Percentiles rank a stretch among this genome's conserved stretches.
These are phyloP conservation scores for Haplosporangium gracile DNA, from an alignment of 192 early-diverging fungal species.

Conservation along the genomic window DNA sequence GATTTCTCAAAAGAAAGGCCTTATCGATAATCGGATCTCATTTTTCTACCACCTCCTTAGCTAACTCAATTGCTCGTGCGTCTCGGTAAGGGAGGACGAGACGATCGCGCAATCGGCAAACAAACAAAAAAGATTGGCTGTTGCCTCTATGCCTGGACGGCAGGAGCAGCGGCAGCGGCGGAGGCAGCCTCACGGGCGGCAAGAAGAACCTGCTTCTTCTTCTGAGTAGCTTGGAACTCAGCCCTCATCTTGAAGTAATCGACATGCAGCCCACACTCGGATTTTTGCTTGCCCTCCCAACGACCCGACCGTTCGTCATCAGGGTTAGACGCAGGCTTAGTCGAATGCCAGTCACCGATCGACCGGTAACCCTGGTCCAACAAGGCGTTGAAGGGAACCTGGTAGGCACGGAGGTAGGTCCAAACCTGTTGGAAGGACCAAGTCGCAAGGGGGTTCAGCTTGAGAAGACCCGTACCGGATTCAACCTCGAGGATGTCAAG, in stretches of 20 bases:
- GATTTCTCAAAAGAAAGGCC: neutral
- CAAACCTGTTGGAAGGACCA: constrained; percentile 95
- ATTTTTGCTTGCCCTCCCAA: constrained; percentile 90
- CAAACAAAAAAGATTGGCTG: neutral
- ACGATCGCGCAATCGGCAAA: constrained; percentile 1
- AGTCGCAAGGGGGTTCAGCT: constrained; percentile 91
- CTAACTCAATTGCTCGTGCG: neutral
- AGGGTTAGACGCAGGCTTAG: constrained; percentile 71
- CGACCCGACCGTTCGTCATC: constrained; percentile 90
- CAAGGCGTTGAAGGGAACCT: constrained; percentile 91
- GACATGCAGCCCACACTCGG: constrained; percentile 97
- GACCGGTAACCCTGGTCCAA: constrained; percentile 93
- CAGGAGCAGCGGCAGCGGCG: neutral
- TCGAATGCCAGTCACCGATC: constrained; percentile 95
- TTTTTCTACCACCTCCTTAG: neutral
- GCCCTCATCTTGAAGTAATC: constrained; percentile 96
- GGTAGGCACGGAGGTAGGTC: constrained; percentile 84
- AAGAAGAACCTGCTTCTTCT: constrained; percentile 70
- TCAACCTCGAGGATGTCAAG: constrained; percentile 90
- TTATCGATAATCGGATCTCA: constrained; percentile 2
- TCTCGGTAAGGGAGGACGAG: neutral
- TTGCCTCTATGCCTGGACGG: neutral
- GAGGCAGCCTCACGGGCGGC: constrained; percentile 16
- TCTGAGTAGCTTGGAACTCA: constrained; percentile 80
- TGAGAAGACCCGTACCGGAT: constrained; percentile 79